Base-by-base conservation (phyloP, 2,329 filamentous ascomycete genomes). In the Mariannaea elegans region DNA sequence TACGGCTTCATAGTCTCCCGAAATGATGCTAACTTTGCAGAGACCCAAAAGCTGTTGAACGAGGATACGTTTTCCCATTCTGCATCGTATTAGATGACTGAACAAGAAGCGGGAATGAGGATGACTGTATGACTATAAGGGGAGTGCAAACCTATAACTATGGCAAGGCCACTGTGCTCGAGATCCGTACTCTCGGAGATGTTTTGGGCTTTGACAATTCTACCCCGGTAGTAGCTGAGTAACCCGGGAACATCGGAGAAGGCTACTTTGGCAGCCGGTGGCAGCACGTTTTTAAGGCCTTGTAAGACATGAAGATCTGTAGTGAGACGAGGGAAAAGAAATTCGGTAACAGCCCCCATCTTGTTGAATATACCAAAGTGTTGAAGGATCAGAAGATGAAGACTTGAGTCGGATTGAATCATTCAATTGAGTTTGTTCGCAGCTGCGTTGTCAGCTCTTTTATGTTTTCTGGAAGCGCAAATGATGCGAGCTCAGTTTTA, bases 321-420 rank as follows among this genome's bases (percentile, higher is more conserved):
- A 23, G 38, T 55, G 41, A 47, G 44, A 23, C 24, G 31, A 14
- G 52, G 52, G 19, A 55, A 55, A n/a, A 55, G 21, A 10, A 55
- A 41, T 46, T 55, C 52, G 8, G 52, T 55, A 27, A 55, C 29
- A 10, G 52, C n/a, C n/a, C n/a, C 32, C 52, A 55, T 55, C 23
- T 46, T 46, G 52, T 38, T 45, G 24, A 36, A 32, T 36, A 8
- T 42, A 21, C 16, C 14, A 14, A 18, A 14, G 23, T n/a, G 24
- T 5, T 27, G 27, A 19, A 41, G 14, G n/a, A n/a, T n/a, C n/a
- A n/a, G n/a, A n/a, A n/a, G n/a, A n/a, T n/a, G n/a, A n/a, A n/a
- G n/a, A n/a, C n/a, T n/a, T n/a, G n/a, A n/a, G n/a, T 16, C 32
- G 39, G 14, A 14, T 9, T 27, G 29, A 12, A 2, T 14, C 31